Percentiles rank a stretch among this genome's conserved stretches.
Conservation (phyloP, 2,329 filamentous ascomycete species). For the Microsporum audouinii region DNA sequence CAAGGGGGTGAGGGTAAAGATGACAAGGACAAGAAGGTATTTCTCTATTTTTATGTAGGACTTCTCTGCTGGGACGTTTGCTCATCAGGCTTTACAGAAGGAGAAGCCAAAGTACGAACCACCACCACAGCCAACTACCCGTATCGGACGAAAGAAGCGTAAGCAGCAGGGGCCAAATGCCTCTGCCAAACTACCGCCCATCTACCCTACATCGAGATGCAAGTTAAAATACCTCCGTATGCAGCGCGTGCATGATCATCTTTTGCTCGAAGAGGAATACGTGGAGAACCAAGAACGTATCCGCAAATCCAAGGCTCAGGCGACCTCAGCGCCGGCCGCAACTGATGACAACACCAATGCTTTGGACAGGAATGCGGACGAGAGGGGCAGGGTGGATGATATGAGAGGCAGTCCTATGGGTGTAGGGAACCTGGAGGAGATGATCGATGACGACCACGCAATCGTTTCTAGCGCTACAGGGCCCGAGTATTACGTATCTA, state of each 20-base stretch:
- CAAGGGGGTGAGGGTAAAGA: conserved; percentile 65
- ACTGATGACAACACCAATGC: conserved; percentile 59
- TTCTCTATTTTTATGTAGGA: not conserved
- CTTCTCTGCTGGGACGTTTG: conserved; percentile 9
- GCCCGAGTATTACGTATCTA: conserved; percentile 97
- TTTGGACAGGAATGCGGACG: conserved; percentile 81
- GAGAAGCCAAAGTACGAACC: conserved; percentile 99
- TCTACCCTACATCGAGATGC: conserved; percentile 93
- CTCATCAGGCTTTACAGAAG: conserved; percentile 52
- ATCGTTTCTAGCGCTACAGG: conserved; percentile 97
- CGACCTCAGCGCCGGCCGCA: conserved; percentile 44
- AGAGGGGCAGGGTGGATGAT: conserved; percentile 88
- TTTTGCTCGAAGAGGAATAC: conserved; percentile 94
- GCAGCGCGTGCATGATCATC: conserved; percentile 96
- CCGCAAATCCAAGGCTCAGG: conserved; percentile 76
- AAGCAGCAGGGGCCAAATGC: conserved; percentile 87
- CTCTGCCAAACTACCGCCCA: conserved; percentile 82
- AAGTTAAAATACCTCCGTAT: conserved; percentile 94
- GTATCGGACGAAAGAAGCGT: conserved; percentile 97
- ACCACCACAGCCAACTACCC: conserved; percentile 88
- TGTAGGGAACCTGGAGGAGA: conserved; percentile 91
- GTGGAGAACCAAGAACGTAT: conserved; percentile 97
- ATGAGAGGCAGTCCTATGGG: conserved; percentile 99
- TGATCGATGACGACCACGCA: conserved; percentile 98
- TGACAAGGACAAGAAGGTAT: conserved; percentile 88